These are phyloP conservation scores for Raddia guianensis DNA, from an alignment of 176 grass and related monocot species.

Conservation along the genomic window DNA sequence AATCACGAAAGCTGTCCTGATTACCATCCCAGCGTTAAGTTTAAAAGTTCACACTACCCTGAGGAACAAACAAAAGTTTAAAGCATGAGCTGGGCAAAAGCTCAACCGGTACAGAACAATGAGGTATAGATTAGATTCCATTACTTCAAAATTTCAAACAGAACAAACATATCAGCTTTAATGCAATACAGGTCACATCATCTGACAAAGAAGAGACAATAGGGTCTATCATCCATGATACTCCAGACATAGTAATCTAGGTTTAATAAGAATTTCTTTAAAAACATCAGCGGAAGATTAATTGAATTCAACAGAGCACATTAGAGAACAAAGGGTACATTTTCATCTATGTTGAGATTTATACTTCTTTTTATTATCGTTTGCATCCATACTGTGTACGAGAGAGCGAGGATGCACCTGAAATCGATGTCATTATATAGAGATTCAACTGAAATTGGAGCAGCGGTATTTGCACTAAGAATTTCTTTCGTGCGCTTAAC, in stretches of 20 bases:
- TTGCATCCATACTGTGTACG: background rate
- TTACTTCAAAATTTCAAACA: conserved; percentile 1
- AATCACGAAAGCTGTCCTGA: conserved; percentile 12
- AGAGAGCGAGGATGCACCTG: conserved; percentile 55
- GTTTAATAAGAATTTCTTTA: background rate
- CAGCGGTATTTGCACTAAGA: conserved; percentile 89
- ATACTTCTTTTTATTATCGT: conserved; percentile 15
- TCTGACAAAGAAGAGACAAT: conserved; percentile 21
- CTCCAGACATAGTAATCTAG: conserved; percentile 18
- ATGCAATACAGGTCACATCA: conserved; percentile 10
- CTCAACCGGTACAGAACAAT: conserved; percentile 26
- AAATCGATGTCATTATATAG: conserved; percentile 92
- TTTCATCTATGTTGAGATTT: conserved; percentile 26
- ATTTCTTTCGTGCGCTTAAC: conserved; percentile 99
- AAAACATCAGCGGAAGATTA: background rate
- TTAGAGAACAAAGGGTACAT: conserved; percentile 13
- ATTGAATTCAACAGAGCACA: background rate
- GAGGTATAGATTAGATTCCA: background rate
- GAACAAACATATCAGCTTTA: conserved; percentile 1
- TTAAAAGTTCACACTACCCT: conserved; percentile 3
- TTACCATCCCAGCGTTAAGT: conserved; percentile 8
- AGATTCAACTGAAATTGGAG: conserved; percentile 97
- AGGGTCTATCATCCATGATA: conserved; percentile 9
- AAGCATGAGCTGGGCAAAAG: background rate
- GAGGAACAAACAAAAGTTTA: conserved; percentile 11